Conservation (phyloP, 306 rosid species). For the Begonia masoniana region DNA sequence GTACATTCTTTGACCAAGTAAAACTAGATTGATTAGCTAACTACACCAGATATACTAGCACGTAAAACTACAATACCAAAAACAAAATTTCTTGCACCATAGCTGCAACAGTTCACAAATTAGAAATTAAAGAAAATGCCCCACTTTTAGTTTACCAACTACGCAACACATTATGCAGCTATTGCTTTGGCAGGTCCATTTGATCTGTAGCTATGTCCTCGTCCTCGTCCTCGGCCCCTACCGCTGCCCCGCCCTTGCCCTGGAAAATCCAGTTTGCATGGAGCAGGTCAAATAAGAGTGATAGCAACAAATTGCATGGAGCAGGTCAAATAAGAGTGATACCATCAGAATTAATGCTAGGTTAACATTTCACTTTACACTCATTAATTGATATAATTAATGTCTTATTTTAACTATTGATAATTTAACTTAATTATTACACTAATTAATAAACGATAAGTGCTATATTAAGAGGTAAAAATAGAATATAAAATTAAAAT, state of each 20-base stretch:
- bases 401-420: too few species aligned
- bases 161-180: slow-evolving; percentile 15
- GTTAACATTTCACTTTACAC: not conserved
- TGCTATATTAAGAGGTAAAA: too few species aligned
- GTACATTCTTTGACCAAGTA: too few species aligned
- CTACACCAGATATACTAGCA: not conserved
- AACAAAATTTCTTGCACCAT: not conserved
- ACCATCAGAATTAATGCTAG: not conserved
- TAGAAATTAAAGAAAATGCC: not conserved
- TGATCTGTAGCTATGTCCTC: slow-evolving; percentile 17
- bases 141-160: too few species aligned
- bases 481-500: too few species aligned
- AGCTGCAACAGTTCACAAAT: not conserved
- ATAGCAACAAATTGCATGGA: not conserved
- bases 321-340: not conserved
- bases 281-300: not conserved
- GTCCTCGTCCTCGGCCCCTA: slow-evolving; percentile 56
- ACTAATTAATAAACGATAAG: not conserved
- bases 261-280: slow-evolving; percentile 13
- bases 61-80: not conserved
- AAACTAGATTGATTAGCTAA: not conserved
- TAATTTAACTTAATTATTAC: too few species aligned
- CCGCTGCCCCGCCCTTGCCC: slow-evolving; percentile 60
- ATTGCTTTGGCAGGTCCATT: slow-evolving; percentile 41
- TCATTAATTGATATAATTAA: not conserved